Conservation (phyloP, 371 early-diverging fungal genomes). For the Chytridium lagenaria region DNA sequence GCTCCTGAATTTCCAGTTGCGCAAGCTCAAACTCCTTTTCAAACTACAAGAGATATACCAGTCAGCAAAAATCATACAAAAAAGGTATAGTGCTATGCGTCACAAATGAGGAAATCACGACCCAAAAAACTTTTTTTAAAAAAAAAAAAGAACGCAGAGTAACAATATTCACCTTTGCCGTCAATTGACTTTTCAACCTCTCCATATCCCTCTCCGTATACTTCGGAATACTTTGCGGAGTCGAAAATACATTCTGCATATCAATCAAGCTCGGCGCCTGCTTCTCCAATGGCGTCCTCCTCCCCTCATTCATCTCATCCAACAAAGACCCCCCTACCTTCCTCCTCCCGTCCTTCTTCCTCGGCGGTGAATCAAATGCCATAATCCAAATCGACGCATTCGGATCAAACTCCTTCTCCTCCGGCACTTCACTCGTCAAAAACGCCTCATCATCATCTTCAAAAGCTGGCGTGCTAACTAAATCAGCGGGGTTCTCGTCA, state of each 20-base stretch:
- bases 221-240: slow-evolving; percentile 37
- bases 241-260: slow-evolving; percentile 36
- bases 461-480: background rate
- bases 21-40: slow-evolving; percentile 48
- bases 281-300: background rate
- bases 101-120: background rate
- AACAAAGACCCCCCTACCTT: background rate
- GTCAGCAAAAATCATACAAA: background rate
- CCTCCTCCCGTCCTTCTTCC: background rate
- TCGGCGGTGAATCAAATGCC: slow-evolving; percentile 17
- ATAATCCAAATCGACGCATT: slow-evolving; percentile 19
- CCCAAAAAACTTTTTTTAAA: too few relatives aligned
- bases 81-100: background rate
- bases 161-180: slow-evolving; percentile 28
- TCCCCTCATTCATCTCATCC: background rate
- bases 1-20: slow-evolving; percentile 44
- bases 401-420: slow-evolving; percentile 11
- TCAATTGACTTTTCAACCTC: slow-evolving; percentile 21
- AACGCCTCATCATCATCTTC: background rate
- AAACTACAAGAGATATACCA: slow-evolving; percentile 25
- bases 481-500: background rate
- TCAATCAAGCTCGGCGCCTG: slow-evolving; percentile 33
- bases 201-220: slow-evolving; percentile 43
- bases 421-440: background rate
- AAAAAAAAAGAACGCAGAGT: background rate